Evolutionary conservation across 352 stramenopile species (phyloP).

Genomic region (Plasmopara halstedii): DNA sequence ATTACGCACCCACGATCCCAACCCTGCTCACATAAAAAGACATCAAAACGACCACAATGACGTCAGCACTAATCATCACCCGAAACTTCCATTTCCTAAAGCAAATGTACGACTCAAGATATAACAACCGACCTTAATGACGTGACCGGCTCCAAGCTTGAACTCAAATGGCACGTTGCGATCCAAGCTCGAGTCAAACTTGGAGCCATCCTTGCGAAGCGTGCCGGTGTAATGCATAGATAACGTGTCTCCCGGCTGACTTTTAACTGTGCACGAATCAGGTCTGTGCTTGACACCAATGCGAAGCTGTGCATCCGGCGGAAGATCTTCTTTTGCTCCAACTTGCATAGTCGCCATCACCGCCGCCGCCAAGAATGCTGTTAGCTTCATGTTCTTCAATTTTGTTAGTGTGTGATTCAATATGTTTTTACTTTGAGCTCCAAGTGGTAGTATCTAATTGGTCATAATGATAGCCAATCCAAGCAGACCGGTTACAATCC

Average conservation of each 20-base stretch:
- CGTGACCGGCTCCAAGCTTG: slow-evolving; percentile 87
- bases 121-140: slow-evolving; percentile 86
- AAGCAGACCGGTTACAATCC: slow-evolving; percentile 4
- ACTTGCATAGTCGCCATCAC: slow-evolving; percentile 31
- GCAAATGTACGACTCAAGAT: not conserved
- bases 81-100: not conserved
- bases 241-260: slow-evolving; percentile 79
- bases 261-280: slow-evolving; percentile 62
- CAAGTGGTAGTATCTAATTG: slow-evolving; percentile 38
- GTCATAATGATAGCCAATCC: slow-evolving; percentile 23
- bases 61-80: not conserved
- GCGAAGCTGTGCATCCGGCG: slow-evolving; percentile 55
- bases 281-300: slow-evolving; percentile 77
- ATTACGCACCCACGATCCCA: slow-evolving; percentile 73
- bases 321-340: slow-evolving; percentile 65
- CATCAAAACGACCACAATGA: slow-evolving; percentile 3
- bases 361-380: slow-evolving; percentile 30
- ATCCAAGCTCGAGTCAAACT: slow-evolving; percentile 96
- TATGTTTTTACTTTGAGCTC: not conserved
- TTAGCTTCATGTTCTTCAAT: slow-evolving; percentile 46
- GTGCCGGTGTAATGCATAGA: slow-evolving; percentile 96
- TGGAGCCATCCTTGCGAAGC: slow-evolving; percentile 91
- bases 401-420: too few relatives aligned
- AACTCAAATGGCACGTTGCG: slow-evolving; percentile 93
- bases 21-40: slow-evolving; percentile 25